A percentile compares a stretch with the other conserved stretches of the same genome.
phyloP scores from a whole-genome alignment of 1,284 basidiomycete species.

The Tilletia walkeri region DNA sequence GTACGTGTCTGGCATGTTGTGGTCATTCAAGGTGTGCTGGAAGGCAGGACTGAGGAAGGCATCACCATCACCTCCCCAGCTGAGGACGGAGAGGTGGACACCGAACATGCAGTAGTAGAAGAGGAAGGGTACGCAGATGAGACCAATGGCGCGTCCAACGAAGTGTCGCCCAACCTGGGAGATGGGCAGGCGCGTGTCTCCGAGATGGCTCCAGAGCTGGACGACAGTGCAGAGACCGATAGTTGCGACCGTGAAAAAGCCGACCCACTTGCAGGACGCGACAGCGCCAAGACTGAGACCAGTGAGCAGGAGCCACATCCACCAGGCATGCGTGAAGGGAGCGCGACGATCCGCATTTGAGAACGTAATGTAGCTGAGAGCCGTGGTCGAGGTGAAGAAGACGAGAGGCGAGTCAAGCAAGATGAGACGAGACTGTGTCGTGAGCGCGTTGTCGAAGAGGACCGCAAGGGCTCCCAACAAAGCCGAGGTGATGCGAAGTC shows the following conservation, averaged over 20 bases:
- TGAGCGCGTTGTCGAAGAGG: constrained; percentile 92
- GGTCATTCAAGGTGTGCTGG: constrained; percentile 90
- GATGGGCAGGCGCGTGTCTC: constrained; percentile 78
- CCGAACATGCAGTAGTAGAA: constrained; percentile 97
- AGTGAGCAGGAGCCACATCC: constrained; percentile 84
- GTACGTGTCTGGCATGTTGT: constrained; percentile 86
- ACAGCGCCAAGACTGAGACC: constrained; percentile 88
- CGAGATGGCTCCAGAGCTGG: constrained; percentile 87
- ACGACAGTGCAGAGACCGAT: constrained; percentile 79
- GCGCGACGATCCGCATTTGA: constrained; percentile 75
- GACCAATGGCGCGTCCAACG: constrained; percentile 78
- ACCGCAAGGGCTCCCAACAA: constrained; percentile 85
- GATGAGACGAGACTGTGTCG: constrained; percentile 93
- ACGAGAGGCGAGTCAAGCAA: constrained; percentile 94
- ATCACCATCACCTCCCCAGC: constrained; percentile 89
- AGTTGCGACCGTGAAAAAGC: constrained; percentile 96
- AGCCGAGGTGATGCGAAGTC: constrained; percentile 78
- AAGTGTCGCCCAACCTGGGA: constrained; percentile 79
- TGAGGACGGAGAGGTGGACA: constrained; percentile 86
- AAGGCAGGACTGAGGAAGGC: constrained; percentile 99
- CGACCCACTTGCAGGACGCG: constrained; percentile 95
- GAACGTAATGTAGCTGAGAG: constrained; percentile 85
- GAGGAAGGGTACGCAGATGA: constrained; percentile 76
- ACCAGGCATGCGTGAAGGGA: constrained; percentile 82
- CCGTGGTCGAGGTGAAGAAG: constrained; percentile 91